Base-by-base conservation (phyloP, 345 rosid genomes). In the Kernera saxatilis region DNA sequence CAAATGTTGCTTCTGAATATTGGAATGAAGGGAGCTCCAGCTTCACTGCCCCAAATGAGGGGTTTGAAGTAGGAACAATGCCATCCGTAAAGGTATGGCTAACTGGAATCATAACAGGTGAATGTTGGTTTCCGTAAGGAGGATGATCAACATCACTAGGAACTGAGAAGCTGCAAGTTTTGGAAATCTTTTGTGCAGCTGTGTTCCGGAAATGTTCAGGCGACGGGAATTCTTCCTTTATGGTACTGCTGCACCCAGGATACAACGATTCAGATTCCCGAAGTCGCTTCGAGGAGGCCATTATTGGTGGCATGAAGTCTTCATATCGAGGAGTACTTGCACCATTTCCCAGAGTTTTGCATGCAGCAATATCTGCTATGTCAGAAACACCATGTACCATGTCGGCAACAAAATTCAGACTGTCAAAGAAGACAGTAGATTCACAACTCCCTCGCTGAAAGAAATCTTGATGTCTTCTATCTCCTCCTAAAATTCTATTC, bases 1-100 rank as follows among this genome's bases (percentile, higher is more conserved):
- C 83, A 61, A 85, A 80, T 53, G 76, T 85, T 72, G 83, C 73
- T 82, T 88, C 96, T 69, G 89, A 56, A 88, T 86, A 85, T 93
- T 93, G 98, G 97, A 93, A 92, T 89, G 98, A 93, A 93, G 97
- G 97, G 98, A 93, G 97, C 98, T 93, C 98, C 92, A 80, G 74
- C 98, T 91, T 91, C 96, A 84, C 76, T 71, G 87, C 84, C 89
- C 71, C 88, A 4, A 76, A 66, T 57, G 46, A 21, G 69, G 92
- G 85, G 88, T 68, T 87, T 57, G 94, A 89, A 93, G 97, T 68
- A 80, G 97, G 85, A 89, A 86, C 80, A 72, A 78, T 72, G 84
- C 91, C 93, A 85, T 81, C 84, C 74, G 84, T 79, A 80, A 79
- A 79, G 92, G 89, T 69, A 77, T 87, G 96, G 92, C 89, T 45